phyloP scores from a whole-genome alignment of 768 basidiomycete species.

The Glaciozyma martinii region DNA sequence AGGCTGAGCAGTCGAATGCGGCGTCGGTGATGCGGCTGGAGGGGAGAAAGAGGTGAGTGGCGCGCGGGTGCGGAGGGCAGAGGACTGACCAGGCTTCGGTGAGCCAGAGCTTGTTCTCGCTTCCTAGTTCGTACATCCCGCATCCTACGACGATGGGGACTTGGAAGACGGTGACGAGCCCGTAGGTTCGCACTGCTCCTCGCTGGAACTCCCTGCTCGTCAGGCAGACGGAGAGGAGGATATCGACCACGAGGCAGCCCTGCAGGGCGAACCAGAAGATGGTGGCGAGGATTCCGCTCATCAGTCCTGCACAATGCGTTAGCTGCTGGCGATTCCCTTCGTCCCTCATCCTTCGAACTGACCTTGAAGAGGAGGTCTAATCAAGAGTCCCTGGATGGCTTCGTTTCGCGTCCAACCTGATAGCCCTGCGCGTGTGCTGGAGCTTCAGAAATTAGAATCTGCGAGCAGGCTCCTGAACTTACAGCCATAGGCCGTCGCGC shows the following conservation, averaged over 20 bases:
- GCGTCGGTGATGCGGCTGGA: background rate
- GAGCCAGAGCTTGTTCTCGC: constrained; percentile 3
- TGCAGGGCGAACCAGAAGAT: constrained; percentile 4
- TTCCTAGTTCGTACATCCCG: constrained; percentile 5
- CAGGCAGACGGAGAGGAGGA: constrained; percentile 2
- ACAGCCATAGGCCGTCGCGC: too few relatives aligned
- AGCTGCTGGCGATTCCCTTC: background rate
- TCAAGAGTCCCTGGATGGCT: background rate
- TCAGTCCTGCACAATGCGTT: background rate
- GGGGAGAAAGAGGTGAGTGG: background rate
- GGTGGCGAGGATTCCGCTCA: background rate
- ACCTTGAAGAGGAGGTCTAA: background rate
- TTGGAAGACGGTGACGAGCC: background rate
- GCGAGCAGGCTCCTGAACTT: too few relatives aligned
- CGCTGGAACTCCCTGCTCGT: constrained; percentile 16
- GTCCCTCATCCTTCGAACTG: too few relatives aligned
- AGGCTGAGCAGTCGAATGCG: background rate
- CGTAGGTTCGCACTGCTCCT: constrained; percentile 13
- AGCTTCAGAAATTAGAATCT: too few relatives aligned
- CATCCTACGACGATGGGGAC: background rate
- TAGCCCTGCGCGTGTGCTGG: too few relatives aligned
- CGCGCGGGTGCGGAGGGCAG: background rate
- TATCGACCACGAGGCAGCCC: constrained; percentile 13
- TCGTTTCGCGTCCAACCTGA: background rate
- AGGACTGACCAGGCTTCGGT: constrained; percentile 8